Evolutionary conservation across 495 filamentous ascomycete genomes (phyloP).

Genomic region (Podospora conica): DNA sequence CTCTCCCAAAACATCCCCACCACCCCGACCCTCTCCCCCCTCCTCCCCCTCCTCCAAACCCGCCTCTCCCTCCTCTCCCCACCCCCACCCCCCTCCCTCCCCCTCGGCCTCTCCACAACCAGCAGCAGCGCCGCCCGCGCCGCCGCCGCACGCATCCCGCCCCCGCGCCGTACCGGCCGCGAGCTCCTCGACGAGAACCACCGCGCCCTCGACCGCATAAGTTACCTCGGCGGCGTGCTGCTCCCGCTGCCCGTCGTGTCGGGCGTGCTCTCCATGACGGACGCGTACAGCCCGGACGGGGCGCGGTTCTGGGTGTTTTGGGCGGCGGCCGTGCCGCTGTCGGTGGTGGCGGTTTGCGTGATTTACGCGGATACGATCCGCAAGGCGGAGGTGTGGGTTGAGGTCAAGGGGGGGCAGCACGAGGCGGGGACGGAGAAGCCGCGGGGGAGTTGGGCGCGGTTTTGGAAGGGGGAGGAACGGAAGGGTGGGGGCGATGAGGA

Average conservation of each 20-base stretch:
- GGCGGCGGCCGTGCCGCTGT: slow-evolving; percentile 30
- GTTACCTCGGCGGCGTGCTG: slow-evolving; percentile 38
- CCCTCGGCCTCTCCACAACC: neutral
- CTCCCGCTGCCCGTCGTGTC: slow-evolving; percentile 38
- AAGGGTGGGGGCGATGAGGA: neutral
- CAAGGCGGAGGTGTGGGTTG: slow-evolving; percentile 42
- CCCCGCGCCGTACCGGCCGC: neutral
- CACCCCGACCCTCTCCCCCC: neutral
- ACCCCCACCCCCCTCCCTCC: neutral
- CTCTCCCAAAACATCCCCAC: slow-evolving; percentile 29
- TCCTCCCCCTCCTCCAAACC: slow-evolving; percentile 25
- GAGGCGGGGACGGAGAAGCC: neutral
- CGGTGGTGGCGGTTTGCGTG: slow-evolving; percentile 27
- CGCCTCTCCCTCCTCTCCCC: slow-evolving; percentile 19
- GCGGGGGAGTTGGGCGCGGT: neutral
- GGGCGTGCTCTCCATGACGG: slow-evolving; percentile 38
- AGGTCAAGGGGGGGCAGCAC: slow-evolving; percentile 16
- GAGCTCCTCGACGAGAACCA: slow-evolving; percentile 25
- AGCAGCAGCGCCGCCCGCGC: neutral
- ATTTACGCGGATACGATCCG: slow-evolving; percentile 41
- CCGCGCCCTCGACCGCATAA: slow-evolving; percentile 35
- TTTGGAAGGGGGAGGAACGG: neutral
- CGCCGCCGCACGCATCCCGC: neutral
- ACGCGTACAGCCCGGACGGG: slow-evolving; percentile 30
- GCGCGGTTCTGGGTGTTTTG: slow-evolving; percentile 38